Base-by-base conservation (phyloP, 2,329 filamentous ascomycete species). In the Colletotrichum cordylinicola region DNA sequence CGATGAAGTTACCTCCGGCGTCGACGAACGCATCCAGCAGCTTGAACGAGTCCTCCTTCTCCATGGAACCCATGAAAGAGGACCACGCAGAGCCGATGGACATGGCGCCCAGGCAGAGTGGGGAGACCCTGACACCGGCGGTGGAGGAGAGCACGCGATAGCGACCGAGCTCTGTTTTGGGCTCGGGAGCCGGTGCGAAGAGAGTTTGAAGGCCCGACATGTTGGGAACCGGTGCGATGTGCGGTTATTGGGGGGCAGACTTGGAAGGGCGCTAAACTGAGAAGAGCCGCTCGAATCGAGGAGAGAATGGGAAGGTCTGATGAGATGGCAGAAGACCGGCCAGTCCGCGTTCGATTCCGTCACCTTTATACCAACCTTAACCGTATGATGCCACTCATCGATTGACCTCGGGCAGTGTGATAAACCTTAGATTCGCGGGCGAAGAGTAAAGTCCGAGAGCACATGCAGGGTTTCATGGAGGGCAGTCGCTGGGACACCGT, bases 1-100 rank as follows among this genome's bases (percentile, higher is more conserved):
- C 93, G 80, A 94, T 92, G 82, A 94, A 93, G 84, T 94, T 94
- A 16, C 93, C 92, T 6, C 92, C 92, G 0, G 87, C 84, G 18
- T 86, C 85, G 68, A 85, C 87, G 82, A 88, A 93, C 72, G 86
- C 87, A 78, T 93, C 91, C 2, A 93, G 85, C 6, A 94, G 86
- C 65, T 87, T 85, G 79, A 92, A 92, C 0, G 88, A 83, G 13
- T 85, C 80, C 35, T 90, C 87, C 80, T 93, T 91, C 80, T 85
- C 84, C 83, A 90, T 90, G 68, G 86, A 86, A 15, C 91, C 91
- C 85, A 92, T 85, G 27, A 83, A 79, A 0, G 80, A 74, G 8
- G 79, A 81, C 87, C 87, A 90, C 6, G 86, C 84, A 12, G 84
- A 82, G 29, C 89, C 89, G 75, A 91, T 85, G 72, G 84, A 88